Conservation (phyloP, 2,329 filamentous ascomycete genomes). For the Ophiostoma sp. region DNA sequence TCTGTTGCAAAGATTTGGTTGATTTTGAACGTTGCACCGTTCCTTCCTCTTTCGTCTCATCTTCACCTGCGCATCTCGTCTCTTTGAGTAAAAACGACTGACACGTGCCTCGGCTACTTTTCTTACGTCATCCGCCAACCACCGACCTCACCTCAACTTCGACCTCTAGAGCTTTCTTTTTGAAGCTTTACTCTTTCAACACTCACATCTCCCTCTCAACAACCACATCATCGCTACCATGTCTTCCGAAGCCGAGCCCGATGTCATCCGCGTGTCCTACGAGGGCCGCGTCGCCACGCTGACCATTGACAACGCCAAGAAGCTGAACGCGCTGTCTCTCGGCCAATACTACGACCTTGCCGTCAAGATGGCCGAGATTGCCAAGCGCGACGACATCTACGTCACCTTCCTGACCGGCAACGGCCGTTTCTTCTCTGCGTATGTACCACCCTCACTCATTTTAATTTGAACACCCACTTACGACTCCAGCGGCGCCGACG, state of each 20-base stretch:
- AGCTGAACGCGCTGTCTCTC: conserved; percentile 79
- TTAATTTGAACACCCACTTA: neutral
- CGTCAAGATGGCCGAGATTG: conserved; percentile 72
- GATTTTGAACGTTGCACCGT: neutral
- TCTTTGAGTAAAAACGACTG: neutral
- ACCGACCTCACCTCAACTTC: neutral
- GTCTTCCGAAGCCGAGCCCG: conserved; percentile 7
- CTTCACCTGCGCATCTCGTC: neutral
- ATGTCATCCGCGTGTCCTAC: conserved; percentile 59
- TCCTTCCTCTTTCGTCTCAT: conserved; percentile 10
- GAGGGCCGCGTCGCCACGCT: conserved; percentile 74
- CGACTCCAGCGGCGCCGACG: conserved; percentile 70
- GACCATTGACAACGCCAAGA: conserved; percentile 79
- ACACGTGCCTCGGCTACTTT: conserved; percentile 27
- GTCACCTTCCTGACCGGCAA: conserved; percentile 83
- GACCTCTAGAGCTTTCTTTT: neutral
- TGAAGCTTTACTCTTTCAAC: neutral
- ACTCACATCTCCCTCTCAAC: neutral
- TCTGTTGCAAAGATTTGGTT: neutral
- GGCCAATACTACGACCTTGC: conserved; percentile 77
- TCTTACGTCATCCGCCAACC: conserved; percentile 22
- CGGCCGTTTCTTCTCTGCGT: conserved; percentile 89
- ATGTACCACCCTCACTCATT: conserved; percentile 37
- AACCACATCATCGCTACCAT: conserved; percentile 12
- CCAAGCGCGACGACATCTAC: conserved; percentile 73